These are phyloP conservation scores for Lipomyces yarrowii DNA, from an alignment of 1,139 yeast genomes.

Conservation along the genomic window DNA sequence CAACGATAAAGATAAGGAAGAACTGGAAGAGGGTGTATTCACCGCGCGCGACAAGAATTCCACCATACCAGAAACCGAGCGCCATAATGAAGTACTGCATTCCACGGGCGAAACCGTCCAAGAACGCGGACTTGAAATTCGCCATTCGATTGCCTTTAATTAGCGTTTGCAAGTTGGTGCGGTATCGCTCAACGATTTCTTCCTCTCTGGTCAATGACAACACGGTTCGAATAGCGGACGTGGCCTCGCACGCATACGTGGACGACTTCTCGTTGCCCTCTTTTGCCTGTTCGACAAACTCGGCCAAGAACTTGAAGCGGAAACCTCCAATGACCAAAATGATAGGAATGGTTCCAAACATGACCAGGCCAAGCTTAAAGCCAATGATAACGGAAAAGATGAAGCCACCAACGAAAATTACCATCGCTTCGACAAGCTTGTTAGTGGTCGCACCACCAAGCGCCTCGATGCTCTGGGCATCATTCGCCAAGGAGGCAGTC, in stretches of 20 bases:
- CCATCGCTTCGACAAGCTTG: constrained; percentile 27
- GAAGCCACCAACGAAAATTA: constrained; percentile 20
- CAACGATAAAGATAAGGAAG: constrained; percentile 54
- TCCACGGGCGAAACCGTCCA: constrained; percentile 37
- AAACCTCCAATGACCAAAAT: constrained; percentile 70
- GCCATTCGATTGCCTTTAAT: constrained; percentile 54
- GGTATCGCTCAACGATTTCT: constrained; percentile 55
- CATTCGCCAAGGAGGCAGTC: constrained; percentile 55
- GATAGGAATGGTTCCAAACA: constrained; percentile 60
- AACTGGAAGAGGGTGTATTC: constrained; percentile 38
- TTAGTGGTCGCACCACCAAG: constrained; percentile 24
- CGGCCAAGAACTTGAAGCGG: constrained; percentile 37
- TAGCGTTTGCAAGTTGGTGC: constrained; percentile 51
- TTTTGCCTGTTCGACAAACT: constrained; percentile 19
- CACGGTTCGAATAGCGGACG: constrained; percentile 54
- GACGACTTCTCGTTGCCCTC: constrained; percentile 50
- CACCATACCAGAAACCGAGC: constrained; percentile 39
- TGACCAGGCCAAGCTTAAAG: constrained; percentile 55
- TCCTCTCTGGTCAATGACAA: constrained; percentile 58
- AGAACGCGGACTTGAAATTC: constrained; percentile 51
- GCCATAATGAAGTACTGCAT: constrained; percentile 36
- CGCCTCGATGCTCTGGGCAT: constrained; percentile 42
- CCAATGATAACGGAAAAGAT: constrained; percentile 21
- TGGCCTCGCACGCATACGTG: constrained; percentile 54
- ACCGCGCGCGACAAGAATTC: constrained; percentile 32